Evolutionary conservation across 2,329 filamentous ascomycete species (phyloP), one percentile per base, ranked within the genome.

Genomic region (Cladorrhinum sp.): DNA sequence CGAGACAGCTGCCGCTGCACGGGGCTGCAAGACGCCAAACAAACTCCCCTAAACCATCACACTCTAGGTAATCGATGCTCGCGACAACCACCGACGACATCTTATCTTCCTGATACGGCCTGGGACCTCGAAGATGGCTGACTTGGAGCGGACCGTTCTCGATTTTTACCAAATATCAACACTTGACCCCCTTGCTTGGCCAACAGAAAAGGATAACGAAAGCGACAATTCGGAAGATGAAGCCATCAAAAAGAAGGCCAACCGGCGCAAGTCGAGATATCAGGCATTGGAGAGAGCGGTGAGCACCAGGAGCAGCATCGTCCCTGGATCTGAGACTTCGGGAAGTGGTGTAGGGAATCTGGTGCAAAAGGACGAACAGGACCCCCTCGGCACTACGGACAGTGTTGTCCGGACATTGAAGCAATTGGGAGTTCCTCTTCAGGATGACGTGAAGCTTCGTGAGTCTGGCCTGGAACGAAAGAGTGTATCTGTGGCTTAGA

Each of bases 361-460:
- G 62, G 90, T 96, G 27, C 91, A 95, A 71, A 90, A 90, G 72
- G 95, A 99, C 72, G 96, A 99, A 74, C 85, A 91, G 1, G 95
- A 99, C 76, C 92, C 95, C 3, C 76, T 99, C 57, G 95, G 95
- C n/a, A 87, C 86, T 56, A 87, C 89, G 1, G 89, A 93, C 59
- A 97, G 92, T 71, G 93, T 99, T 7, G 87, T 97, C 57, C 83
- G 88, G 68, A 85, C 91, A 38, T 77, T 99, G 69, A 88, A 89
- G 71, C 84, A 88, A 65, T 80, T 89, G 64, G 92, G 92, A 1
- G 74, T 97, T 48, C 86, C 89, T 0, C 82, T 97, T 13, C 91
- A 97, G 71, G 92, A 97, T 68, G 92, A 98, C 70, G 76, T 85
- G 57, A 85, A 87, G 69, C 76, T 96, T 67, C 86, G 92, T 89